phyloP scores from a whole-genome alignment of 371 early-diverging fungal genomes.

The Mucor saturninus region DNA sequence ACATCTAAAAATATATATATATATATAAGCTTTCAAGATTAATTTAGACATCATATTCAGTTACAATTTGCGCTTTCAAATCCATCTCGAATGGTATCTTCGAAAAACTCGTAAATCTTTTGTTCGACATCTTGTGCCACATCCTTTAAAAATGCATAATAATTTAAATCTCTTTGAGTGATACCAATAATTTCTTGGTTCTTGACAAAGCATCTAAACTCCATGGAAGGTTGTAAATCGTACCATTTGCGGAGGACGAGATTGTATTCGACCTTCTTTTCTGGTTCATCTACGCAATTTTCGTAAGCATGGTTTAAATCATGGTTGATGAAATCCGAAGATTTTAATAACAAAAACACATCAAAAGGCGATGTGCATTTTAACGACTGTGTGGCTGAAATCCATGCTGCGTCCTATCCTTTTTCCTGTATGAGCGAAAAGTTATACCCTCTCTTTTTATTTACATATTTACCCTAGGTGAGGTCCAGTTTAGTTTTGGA shows the following conservation, averaged over 20 bases:
- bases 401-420: slow-evolving; percentile 85
- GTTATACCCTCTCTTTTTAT: background rate
- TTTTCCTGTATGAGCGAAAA: background rate
- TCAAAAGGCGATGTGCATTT: slow-evolving; percentile 79
- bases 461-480: slow-evolving; percentile 61
- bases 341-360: slow-evolving; percentile 86
- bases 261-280: slow-evolving; percentile 27
- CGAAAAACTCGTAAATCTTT: slow-evolving; percentile 70
- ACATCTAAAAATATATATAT: slow-evolving; percentile 57
- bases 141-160: slow-evolving; percentile 73
- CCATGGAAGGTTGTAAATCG: slow-evolving; percentile 85
- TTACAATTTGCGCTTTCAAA: slow-evolving; percentile 63
- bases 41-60: slow-evolving; percentile 7
- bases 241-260: slow-evolving; percentile 88
- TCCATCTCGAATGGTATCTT: slow-evolving; percentile 56
- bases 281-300: slow-evolving; percentile 45
- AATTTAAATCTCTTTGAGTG: slow-evolving; percentile 76
- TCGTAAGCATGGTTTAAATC: slow-evolving; percentile 85
- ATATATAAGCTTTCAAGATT: background rate
- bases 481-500: slow-evolving; percentile 94
- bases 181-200: slow-evolving; percentile 70
- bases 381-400: slow-evolving; percentile 76
- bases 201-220: slow-evolving; percentile 92
- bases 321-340: slow-evolving; percentile 86
- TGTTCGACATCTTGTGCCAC: slow-evolving; percentile 61